Evolutionary conservation across 345 rosid genomes (phyloP), one percentile per base, ranked within the genome.

Genomic region (Populus simonii): DNA sequence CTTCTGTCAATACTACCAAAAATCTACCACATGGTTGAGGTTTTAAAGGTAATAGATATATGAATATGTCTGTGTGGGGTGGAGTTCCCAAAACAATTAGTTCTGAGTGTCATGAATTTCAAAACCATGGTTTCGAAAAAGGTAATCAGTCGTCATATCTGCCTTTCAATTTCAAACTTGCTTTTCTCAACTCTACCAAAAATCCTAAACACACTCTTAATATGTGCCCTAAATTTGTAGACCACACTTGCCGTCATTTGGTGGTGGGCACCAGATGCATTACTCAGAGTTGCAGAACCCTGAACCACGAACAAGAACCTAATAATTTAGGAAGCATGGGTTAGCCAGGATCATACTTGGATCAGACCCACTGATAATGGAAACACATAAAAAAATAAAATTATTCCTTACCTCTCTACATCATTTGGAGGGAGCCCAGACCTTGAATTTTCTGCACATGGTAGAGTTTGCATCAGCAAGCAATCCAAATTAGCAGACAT

Each of bases 301-400:
- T 90, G 89, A 74, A 92, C 88, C 83, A 93, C 90, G 20, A 93
- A 96, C 76, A 93, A 70, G 80, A 93, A 86, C 88, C 99, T 90
- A 76, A 83, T 47, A 78, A 71, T 74, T 68, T 68, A 61, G 15
- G 53, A 73, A 74, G 66, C 67, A 39, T 31, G 66, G 45, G 59
- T 74, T 35, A 82, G 72, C 66, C 38, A 71, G n/a, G 53, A 33
- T 53, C 45, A 23, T 51, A 45, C 51, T 62, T 16, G 2, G 45
- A 51, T 71, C 59, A 65, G 16, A 29, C 71, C 55, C 76, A 63
- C 6, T 57, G 71, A 49, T 63, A 29, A 63, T 22, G 53, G 51
- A 72, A 57, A 57, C 9, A 22, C 23, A 70, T 71, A 79, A 36
- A 76, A 23, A 68, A 12, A 45, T 8, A 74, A 31, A 67, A 55